These are phyloP conservation scores for Ottelia alismoides DNA, from an alignment of 106 monocot species.

Conservation along the genomic window DNA sequence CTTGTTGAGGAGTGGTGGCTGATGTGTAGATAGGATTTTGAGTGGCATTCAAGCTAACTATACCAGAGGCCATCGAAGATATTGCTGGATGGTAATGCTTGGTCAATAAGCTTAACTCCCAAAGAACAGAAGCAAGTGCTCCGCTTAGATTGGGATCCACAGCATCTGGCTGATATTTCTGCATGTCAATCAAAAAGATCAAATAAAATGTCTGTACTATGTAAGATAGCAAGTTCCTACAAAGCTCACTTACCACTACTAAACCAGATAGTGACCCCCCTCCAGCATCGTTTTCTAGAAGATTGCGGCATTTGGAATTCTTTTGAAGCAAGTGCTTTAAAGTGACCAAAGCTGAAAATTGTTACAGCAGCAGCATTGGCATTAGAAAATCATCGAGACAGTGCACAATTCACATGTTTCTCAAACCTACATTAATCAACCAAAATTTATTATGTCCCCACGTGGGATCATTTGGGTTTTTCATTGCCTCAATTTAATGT, in stretches of 20 bases:
- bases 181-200: too few species aligned
- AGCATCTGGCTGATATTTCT: conserved; percentile 92
- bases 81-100: conserved; percentile 80
- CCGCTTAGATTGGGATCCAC: conserved; percentile 84
- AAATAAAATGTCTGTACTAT: too few species aligned
- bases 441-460: too few species aligned
- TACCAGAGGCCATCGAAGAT: conserved; percentile 58
- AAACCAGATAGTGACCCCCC: conserved; percentile 87
- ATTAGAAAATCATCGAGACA: too few species aligned
- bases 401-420: too few species aligned
- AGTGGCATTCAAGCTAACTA: conserved; percentile 42
- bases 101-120: conserved; percentile 79
- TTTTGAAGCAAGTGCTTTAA: conserved; percentile 77
- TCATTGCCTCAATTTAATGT: too few species aligned
- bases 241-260: conserved; percentile 70
- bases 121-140: conserved; percentile 83
- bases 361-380: too few species aligned
- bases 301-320: conserved; percentile 70
- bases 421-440: too few species aligned
- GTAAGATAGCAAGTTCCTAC: too few species aligned
- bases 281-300: conserved; percentile 91
- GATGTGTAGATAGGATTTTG: conserved; percentile 44
- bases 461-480: too few species aligned
- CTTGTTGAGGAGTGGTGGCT: conserved; percentile 45
- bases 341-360: conserved; percentile 81